Conservation (phyloP, 2,329 filamentous ascomycete species). For the Alternaria dauci region DNA sequence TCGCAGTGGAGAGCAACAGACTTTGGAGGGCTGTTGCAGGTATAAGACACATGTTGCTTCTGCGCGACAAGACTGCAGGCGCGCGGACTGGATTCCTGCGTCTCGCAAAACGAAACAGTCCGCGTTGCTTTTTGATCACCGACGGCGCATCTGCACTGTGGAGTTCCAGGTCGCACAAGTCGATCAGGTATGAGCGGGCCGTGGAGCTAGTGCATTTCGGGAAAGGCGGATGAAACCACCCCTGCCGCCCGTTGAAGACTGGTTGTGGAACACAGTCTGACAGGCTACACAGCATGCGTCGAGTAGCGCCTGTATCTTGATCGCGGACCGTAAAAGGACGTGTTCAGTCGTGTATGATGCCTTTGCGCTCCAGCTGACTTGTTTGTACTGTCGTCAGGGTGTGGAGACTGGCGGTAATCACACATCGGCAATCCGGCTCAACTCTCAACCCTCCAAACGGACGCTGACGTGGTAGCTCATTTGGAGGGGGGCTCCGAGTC, state of each 20-base stretch:
- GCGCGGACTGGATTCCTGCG: slow-evolving; percentile 9
- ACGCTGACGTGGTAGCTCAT: slow-evolving; percentile 10
- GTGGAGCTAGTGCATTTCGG: slow-evolving; percentile 32
- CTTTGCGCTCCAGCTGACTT: slow-evolving; percentile 18
- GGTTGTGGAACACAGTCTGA: slow-evolving; percentile 37
- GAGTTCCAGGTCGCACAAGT: slow-evolving; percentile 28
- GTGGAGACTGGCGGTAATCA: slow-evolving; percentile 21
- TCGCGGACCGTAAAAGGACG: slow-evolving; percentile 17
- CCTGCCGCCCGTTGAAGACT: slow-evolving; percentile 39
- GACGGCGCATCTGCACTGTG: slow-evolving; percentile 23
- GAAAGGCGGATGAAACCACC: slow-evolving; percentile 25
- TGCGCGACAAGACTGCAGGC: slow-evolving; percentile 5
- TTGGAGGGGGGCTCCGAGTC: slow-evolving; percentile 5
- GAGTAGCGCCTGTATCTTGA: slow-evolving; percentile 32
- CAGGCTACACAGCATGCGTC: slow-evolving; percentile 40
- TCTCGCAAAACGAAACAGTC: slow-evolving; percentile 17
- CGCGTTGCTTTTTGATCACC: slow-evolving; percentile 23
- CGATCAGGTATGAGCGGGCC: slow-evolving; percentile 41
- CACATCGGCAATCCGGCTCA: slow-evolving; percentile 7
- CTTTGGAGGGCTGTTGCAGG: slow-evolving; percentile 6
- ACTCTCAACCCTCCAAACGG: slow-evolving; percentile 1
- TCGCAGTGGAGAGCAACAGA: not conserved
- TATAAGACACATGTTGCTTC: slow-evolving; percentile 4
- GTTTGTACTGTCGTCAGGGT: slow-evolving; percentile 11
- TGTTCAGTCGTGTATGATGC: slow-evolving; percentile 28